phyloP scores from a whole-genome alignment of 148 eudicot genomes.

The Linanthus parryae region DNA sequence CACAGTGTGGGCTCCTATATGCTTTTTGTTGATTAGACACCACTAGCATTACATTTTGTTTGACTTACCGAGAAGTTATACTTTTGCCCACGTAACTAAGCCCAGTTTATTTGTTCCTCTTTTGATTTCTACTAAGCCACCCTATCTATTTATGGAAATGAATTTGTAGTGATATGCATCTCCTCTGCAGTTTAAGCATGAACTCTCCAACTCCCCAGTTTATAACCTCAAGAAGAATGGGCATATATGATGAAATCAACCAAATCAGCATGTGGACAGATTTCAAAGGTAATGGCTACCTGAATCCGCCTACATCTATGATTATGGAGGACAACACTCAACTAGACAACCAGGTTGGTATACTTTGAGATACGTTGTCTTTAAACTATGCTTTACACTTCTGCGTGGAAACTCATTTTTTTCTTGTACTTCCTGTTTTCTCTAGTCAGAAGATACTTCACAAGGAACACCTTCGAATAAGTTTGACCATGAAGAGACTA shows the following conservation, averaged over 20 bases:
- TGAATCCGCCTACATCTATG: slow-evolving; percentile 45
- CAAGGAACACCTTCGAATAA: slow-evolving; percentile 54
- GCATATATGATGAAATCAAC: slow-evolving; percentile 74
- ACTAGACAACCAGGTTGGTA: slow-evolving; percentile 71
- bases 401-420: slow-evolving; percentile 4
- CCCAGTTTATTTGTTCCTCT: too few relatives aligned
- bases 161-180: too few relatives aligned
- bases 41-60: too few relatives aligned
- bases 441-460: slow-evolving; percentile 79
- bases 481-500: slow-evolving; percentile 65
- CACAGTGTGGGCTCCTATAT: too few relatives aligned
- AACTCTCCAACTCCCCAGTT: slow-evolving; percentile 67
- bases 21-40: too few relatives aligned
- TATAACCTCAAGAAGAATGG: slow-evolving; percentile 67
- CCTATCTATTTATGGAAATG: too few relatives aligned
- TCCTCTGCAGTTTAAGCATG: too few relatives aligned
- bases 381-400: not conserved
- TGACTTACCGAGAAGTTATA: too few relatives aligned
- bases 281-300: slow-evolving; percentile 53
- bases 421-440: slow-evolving; percentile 1
- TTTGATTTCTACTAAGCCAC: too few relatives aligned
- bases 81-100: too few relatives aligned
- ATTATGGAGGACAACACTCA: slow-evolving; percentile 47
- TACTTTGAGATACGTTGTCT: too few relatives aligned
- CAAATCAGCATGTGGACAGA: slow-evolving; percentile 82